phyloP scores from a whole-genome alignment of 371 early-diverging fungal species.

The Mucor plumbeus region DNA sequence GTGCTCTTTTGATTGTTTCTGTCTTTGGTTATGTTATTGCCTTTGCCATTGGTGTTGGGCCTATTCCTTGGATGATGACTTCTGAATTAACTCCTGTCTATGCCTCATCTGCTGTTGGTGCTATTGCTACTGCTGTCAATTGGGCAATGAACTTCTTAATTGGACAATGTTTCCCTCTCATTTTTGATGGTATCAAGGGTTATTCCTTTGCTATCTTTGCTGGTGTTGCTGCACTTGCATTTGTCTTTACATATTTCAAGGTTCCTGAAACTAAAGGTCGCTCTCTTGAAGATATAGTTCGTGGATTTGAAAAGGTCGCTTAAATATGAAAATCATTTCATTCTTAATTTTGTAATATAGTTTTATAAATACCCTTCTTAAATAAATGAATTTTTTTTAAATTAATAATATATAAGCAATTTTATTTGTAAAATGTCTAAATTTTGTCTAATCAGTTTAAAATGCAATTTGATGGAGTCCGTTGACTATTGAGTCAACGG shows the following conservation, averaged over 20 bases:
- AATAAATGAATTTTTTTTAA: neutral
- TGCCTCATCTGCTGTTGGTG: constrained; percentile 55
- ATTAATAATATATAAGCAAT: neutral
- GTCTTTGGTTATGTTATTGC: constrained; percentile 75
- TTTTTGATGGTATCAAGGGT: constrained; percentile 60
- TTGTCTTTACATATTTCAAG: constrained; percentile 38
- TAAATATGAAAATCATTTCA: neutral
- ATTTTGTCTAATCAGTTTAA: neutral
- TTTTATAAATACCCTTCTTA: neutral
- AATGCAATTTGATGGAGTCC: neutral
- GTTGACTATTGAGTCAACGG: neutral
- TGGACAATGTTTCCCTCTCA: constrained; percentile 61
- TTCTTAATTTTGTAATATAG: neutral
- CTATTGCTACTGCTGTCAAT: constrained; percentile 62
- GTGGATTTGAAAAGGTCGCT: neutral
- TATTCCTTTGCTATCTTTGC: constrained; percentile 72
- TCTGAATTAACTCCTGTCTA: constrained; percentile 72
- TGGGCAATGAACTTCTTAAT: constrained; percentile 61
- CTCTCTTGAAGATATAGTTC: constrained; percentile 62
- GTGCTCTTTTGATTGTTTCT: constrained; percentile 61
- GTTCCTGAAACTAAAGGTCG: constrained; percentile 82
- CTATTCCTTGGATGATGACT: constrained; percentile 79
- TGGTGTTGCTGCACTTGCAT: constrained; percentile 19
- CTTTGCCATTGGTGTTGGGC: constrained; percentile 84
- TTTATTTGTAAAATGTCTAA: neutral